Base-by-base conservation (phyloP, 1,284 basidiomycete genomes). In the Cryptococcus sp. region DNA sequence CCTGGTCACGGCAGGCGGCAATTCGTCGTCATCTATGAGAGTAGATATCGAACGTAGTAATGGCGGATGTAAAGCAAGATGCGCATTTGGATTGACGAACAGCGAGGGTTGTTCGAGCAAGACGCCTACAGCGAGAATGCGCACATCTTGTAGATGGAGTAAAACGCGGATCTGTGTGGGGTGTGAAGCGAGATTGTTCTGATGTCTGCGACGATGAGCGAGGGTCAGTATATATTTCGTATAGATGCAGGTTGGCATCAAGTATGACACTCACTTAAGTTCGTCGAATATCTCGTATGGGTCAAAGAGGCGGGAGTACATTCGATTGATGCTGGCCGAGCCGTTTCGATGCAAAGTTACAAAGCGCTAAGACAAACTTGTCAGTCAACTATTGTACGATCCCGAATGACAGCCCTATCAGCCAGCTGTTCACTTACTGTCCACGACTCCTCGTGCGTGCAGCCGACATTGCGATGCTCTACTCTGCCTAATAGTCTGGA, bases 371-470 rank as follows among this genome's bases (percentile, higher is more conserved):
- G n/a, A 20, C 11, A 50, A 5, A 25, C 5, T 10, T n/a, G n/a
- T n/a, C n/a, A n/a, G 38, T 40, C 38, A 40, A n/a, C 38, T n/a
- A n/a, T 40, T 40, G 38, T 11, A 40, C 38, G 38, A 40, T 11
- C 38, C 11, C 11, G 20, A 19, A 26, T 38, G 49, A 45, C 22
- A 2, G 7, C 22, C 26, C 26, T 10, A 29, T 29, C 5, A 29
- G 26, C 34, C 51, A 47, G 20, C 37, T 19, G 22, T 5, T 10
- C 1, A 65, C 69, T 54, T 44, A 73, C 72, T 7, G 75, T 76
- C 74, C 73, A 76, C 1, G 68, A 62, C 55, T 78, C 76, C 40
- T 75, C 70, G 50, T 76, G 76, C 1, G 72, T 68, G 46, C 76
- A 78, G 0, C 74, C 74, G 5, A 63, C 50, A 20, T 61, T 41